Base-by-base conservation (phyloP, 139 green algal species). In the Coelastrella sp. region DNA sequence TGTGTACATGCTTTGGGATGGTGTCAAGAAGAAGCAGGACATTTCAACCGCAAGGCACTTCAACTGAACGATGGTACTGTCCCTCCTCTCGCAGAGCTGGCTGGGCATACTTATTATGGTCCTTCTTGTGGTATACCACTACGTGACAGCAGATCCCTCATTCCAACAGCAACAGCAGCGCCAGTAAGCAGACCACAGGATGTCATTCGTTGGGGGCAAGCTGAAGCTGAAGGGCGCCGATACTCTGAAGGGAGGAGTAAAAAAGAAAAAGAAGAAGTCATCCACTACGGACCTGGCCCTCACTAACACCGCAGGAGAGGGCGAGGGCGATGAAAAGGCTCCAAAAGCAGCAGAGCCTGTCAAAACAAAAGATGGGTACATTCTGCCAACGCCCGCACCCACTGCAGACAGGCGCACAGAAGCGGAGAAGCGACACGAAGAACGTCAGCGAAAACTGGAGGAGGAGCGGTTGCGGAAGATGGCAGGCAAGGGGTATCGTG, bases 191-290 rank as follows among this genome's bases (percentile, higher is more conserved):
- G 25, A 2, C 71, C 40, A 37, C n/a, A 87, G 53, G 25, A 95
- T 94, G 89, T 87, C 82, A 4, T 98, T 98, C 45, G 86, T 89
- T 6, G 93, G 95, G 2, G 96, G 96, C 63, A 93, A 94, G 75
- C 92, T 98, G 35, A 98, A 98, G 83, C 89, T 98, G 0, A 98
- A 98, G 85, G 96, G 96, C 0, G 93, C 85, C 7, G 83, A 90
- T 8, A 25, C 85, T 2, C 64, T 94, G 7, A 89, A 90, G 63
- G 27, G 77, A 8, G 83, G 84, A 6, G 92, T 88, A 7, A 89
- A 97, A 66, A 98, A 96, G 85, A 96, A 95, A 85, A 98, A 96
- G 87, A 96, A 96, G 73, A 93, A 95, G 73, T 90, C 40, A 27
- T 68, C 62, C 38, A 83, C 11, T 4, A 45, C 40, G 0, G 88